Conservation (phyloP, 176 grass and related monocot genomes). For the Avena eriantha region DNA sequence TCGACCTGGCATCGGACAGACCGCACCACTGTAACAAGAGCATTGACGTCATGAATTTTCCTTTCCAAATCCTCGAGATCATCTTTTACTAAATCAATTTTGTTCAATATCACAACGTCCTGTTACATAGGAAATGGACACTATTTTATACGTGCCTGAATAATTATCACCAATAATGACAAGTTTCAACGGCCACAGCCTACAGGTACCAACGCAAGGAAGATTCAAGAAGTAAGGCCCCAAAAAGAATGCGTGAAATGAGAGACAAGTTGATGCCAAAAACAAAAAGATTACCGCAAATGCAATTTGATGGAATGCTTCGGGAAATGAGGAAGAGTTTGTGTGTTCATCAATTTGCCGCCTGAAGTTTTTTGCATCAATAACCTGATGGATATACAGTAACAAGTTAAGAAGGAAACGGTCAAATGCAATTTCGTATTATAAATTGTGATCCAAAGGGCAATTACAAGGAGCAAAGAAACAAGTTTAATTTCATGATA, state of each 20-base stretch:
- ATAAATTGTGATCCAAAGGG: constrained; percentile 8
- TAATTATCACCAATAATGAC: constrained; percentile 14
- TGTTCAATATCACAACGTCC: constrained; percentile 97
- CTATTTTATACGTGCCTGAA: constrained; percentile 21
- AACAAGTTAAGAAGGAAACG: constrained; percentile 20
- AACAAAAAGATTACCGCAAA: constrained; percentile 72
- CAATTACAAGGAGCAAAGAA: constrained; percentile 17
- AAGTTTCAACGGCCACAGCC: not conserved
- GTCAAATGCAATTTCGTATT: not conserved
- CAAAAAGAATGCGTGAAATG: constrained; percentile 32
- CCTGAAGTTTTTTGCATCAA: constrained; percentile 92
- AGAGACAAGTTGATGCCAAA: not conserved
- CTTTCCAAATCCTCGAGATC: constrained; percentile 77
- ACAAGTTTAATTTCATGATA: constrained; percentile 6
- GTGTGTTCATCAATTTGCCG: constrained; percentile 81
- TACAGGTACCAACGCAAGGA: not conserved
- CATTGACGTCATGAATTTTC: constrained; percentile 74
- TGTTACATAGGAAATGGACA: constrained; percentile 40
- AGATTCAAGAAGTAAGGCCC: constrained; percentile 22
- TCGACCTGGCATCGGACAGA: constrained; percentile 87
- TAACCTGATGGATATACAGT: constrained; percentile 58
- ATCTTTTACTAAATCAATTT: constrained; percentile 84
- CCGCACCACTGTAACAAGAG: constrained; percentile 73
- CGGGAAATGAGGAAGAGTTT: constrained; percentile 76
- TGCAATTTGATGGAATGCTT: constrained; percentile 96